Conservation (phyloP, 257 asterid genomes). For the Salvia miltiorrhiza region DNA sequence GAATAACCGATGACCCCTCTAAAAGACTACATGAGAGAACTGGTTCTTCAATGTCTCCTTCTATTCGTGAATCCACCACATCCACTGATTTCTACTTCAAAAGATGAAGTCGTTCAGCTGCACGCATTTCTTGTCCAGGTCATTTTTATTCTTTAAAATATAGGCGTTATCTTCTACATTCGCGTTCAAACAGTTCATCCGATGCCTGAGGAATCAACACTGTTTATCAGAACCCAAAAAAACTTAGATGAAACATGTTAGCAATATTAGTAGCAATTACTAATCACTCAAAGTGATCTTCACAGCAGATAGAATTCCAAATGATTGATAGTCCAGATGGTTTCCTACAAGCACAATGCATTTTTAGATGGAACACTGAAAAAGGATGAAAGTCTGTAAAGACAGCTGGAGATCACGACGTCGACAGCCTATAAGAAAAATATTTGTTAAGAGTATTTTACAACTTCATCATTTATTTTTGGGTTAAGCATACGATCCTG, state of each 20-base stretch:
- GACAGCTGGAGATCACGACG: neutral
- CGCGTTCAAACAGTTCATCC: slow-evolving; percentile 69
- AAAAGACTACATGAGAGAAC: neutral
- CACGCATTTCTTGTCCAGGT: slow-evolving; percentile 20
- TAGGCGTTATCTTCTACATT: slow-evolving; percentile 64
- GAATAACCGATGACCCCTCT: neutral
- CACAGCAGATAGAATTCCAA: slow-evolving; percentile 80
- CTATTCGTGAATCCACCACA: neutral
- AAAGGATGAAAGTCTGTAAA: neutral
- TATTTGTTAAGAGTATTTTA: neutral
- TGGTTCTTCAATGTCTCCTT: neutral
- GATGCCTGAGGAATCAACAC: slow-evolving; percentile 54
- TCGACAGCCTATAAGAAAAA: neutral
- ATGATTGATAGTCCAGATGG: slow-evolving; percentile 71
- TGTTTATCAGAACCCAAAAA: neutral
- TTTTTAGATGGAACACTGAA: neutral
- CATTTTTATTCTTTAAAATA: slow-evolving; percentile 34
- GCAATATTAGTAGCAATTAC: slow-evolving; percentile 14
- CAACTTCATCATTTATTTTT: neutral
- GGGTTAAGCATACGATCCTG: neutral
- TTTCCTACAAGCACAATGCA: slow-evolving; percentile 51
- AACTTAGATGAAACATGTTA: neutral
- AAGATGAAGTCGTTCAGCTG: slow-evolving; percentile 74
- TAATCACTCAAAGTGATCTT: slow-evolving; percentile 90
- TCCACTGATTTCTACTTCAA: slow-evolving; percentile 27